Base-by-base conservation (phyloP, 129 eudicot species). In the Artemisia argyi region DNA sequence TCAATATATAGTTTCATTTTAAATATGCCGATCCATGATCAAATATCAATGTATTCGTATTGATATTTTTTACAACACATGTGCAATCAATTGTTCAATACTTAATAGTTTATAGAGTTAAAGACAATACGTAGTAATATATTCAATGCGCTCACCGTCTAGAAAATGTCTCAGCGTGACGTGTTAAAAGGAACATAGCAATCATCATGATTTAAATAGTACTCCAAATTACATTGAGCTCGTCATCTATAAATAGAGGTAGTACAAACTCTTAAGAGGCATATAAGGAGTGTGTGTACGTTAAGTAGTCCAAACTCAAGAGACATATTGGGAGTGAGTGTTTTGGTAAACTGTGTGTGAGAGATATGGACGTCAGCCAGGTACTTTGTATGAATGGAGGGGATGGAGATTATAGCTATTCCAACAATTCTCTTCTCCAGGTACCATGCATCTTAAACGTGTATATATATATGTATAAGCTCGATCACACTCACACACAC, bases 341-440 rank as follows among this genome's bases (percentile, higher is more conserved):
- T 16, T 55, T 16, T 16, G 26, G 26, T 17, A 22, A 55, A 17
- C 10, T 17, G 44, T 35, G 9, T 35, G 44, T 5, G 26, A 7
- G 60, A 55, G 26, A 17, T 17, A 55, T 55, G 60, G 60, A 16
- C 11, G 60, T 55, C 60, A 18, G 9, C 14, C 8, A 55, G 60
- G 18, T 55, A 22, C 60, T 55, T 55, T 11, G 60, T 55, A 55
- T 55, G 60, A 55, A 55, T 55, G 60, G 60, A 55, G 60, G 60
- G 60, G 60, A 55, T 55, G 60, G 60, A 55, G 24, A 16, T 54
- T 16, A 54, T 11, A 54, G 60, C 11, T 55, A 55, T 55, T 55
- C 60, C 60, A 55, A 55, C 9, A 55, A 55, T 22, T 55, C 60
- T 55, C 20, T 5, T 55, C 60, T 55, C 60, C 26, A 55, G 60